Percentiles rank a stretch among this genome's conserved stretches.
These are phyloP conservation scores for Lentinus tigrinus DNA, from an alignment of 768 basidiomycete genomes.

Conservation along the genomic window DNA sequence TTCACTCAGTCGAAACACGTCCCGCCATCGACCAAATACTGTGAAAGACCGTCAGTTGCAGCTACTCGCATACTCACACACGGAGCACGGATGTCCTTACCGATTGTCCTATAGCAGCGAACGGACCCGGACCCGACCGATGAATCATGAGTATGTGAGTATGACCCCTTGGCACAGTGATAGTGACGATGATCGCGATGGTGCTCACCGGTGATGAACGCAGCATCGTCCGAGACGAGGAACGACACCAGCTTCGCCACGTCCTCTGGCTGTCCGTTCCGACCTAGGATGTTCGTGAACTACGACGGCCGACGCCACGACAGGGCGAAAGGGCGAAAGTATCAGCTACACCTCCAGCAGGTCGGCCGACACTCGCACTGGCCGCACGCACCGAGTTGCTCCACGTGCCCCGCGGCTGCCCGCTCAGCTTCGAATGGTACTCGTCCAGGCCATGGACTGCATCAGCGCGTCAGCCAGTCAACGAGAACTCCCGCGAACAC, in stretches of 20 bases:
- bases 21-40: conserved; percentile 13
- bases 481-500: not conserved
- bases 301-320: not conserved
- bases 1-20: conserved; percentile 11
- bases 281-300: conserved; percentile 21
- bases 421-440: conserved; percentile 11
- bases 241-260: conserved; percentile 32
- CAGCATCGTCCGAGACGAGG: conserved; percentile 28
- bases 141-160: not conserved
- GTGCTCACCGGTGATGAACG: conserved; percentile 29
- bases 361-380: not conserved
- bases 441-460: conserved; percentile 17
- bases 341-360: not conserved
- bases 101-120: conserved; percentile 2
- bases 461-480: no score
- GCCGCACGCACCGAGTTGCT: conserved; percentile 1
- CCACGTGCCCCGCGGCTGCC: conserved; percentile 11
- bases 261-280: conserved; percentile 30
- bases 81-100: not conserved
- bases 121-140: no score
- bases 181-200: not conserved
- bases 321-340: not conserved
- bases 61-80: not conserved
- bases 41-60: not conserved
- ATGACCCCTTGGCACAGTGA: not conserved